Conservation (phyloP, 2,329 filamentous ascomycete species). For the Arachnopeziza araneosa region DNA sequence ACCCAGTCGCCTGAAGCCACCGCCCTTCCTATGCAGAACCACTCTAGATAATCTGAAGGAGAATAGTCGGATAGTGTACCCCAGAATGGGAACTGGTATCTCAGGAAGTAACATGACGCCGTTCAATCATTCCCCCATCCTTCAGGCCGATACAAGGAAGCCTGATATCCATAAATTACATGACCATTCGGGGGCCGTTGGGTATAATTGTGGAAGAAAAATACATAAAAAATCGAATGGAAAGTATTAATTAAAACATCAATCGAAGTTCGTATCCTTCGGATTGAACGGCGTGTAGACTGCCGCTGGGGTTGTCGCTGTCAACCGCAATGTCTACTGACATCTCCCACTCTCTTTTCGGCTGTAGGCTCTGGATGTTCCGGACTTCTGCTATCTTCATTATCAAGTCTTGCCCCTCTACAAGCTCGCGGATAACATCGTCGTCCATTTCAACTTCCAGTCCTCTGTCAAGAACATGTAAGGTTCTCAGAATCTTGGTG, state of each 20-base stretch:
- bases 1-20: not conserved
- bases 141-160: not conserved
- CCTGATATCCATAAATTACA: not conserved
- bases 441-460: constrained; percentile 85
- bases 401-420: constrained; percentile 89
- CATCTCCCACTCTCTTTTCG: constrained; percentile 60
- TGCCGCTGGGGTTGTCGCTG: constrained; percentile 20
- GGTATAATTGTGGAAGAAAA: constrained; percentile 17
- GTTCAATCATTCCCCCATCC: not conserved
- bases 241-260: constrained; percentile 28
- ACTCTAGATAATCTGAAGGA: not conserved
- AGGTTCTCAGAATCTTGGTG: constrained; percentile 60
- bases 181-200: constrained; percentile 16
- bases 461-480: constrained; percentile 68
- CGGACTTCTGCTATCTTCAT: constrained; percentile 49
- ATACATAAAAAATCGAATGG: constrained; percentile 5
- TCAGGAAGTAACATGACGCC: not conserved
- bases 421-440: constrained; percentile 75
- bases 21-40: not conserved
- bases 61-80: not conserved
- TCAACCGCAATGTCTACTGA: constrained; percentile 40
- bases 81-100: not conserved
- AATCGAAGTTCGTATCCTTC: constrained; percentile 31
- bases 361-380: constrained; percentile 27
- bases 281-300: constrained; percentile 21